A percentile compares a stretch with the other conserved stretches of the same genome.
Evolutionary conservation across 345 rosid species (phyloP).

Genomic region (Eucalyptus melliodora): DNA sequence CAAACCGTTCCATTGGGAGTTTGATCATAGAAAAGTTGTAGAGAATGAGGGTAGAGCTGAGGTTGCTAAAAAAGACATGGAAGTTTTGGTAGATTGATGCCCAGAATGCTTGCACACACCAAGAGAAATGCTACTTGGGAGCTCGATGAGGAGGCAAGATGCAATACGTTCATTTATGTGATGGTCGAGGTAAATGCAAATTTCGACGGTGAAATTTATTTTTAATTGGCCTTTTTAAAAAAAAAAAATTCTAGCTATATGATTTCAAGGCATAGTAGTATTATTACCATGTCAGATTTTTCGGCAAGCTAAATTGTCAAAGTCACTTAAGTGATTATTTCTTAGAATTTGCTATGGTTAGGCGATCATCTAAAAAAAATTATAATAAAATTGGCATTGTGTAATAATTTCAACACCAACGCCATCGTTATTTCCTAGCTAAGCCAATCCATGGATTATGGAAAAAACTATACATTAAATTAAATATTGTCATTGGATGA

Average conservation of each 20-base stretch:
- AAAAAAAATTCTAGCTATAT: background rate
- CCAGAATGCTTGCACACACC: fast-evolving
- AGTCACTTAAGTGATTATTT: background rate
- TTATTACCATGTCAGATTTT: background rate
- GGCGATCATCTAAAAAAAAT: background rate
- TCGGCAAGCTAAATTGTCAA: background rate
- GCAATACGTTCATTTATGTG: no score
- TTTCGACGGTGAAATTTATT: no score
- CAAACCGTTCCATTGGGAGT: fast-evolving
- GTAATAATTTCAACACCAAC: background rate
- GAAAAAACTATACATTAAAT: background rate
- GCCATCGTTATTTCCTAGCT: background rate
- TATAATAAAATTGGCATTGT: background rate
- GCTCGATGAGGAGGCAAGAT: no score
- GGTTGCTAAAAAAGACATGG: no score
- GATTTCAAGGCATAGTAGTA: background rate
- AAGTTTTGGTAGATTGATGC: no score
- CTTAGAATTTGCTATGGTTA: background rate
- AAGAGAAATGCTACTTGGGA: no score
- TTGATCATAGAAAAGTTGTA: no score
- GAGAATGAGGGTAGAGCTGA: no score
- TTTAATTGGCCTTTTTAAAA: no score
- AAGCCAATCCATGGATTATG: background rate
- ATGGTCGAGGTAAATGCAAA: no score
- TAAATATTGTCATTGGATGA: background rate